Evolutionary conservation across 2,329 filamentous ascomycete species (phyloP), one percentile per base, ranked within the genome.

Genomic region (Tolypocladium ovalisporum): DNA sequence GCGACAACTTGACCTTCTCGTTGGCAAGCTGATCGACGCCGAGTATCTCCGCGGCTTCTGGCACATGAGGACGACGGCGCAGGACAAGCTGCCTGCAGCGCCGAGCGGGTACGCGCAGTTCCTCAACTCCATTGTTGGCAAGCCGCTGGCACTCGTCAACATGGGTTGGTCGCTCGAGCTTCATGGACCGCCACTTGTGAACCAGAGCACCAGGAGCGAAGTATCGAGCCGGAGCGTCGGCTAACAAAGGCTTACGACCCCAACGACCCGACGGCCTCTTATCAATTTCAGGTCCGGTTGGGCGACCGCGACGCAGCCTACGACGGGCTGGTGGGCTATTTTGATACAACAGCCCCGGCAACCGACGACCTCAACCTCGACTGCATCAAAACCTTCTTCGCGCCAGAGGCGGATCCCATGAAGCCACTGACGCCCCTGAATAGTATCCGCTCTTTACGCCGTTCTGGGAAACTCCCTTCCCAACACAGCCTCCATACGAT

Each of bases 251-350:
- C 3, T 4, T 29, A 24, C 34, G 22, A 55, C 17, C 52, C 32
- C 10, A 54, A 60, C 0, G 39, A 40, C 19, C 39, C 39, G 39
- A 9, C 19, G 39, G 19, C 39, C 19, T 47, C n/a, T 5, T 75
- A 76, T 60, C 22, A 62, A 0, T 73, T 77, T 55, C 66, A 62
- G 15, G 44, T 76, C 17, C 67, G 70, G 35, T 58, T 77, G 0
- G 75, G 75, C 2, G 69, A 76, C 56, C 36, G 49, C 2, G 59
- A 68, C 0, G 60, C 68, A 1, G 54, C 51, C 0, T 71, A 67
- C 53, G 75, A 76, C 58, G 74, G 74, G 0, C 62, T 76, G 0
- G 67, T 76, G 0, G 71, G 72, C 0, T 76, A 73, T 59, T 77
- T 75, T 51, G 57, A 68, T 52, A 58, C 60, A 0, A 57, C n/a